Evolutionary conservation across 1,284 basidiomycete species (phyloP).

Genomic region (Mycena sp.): DNA sequence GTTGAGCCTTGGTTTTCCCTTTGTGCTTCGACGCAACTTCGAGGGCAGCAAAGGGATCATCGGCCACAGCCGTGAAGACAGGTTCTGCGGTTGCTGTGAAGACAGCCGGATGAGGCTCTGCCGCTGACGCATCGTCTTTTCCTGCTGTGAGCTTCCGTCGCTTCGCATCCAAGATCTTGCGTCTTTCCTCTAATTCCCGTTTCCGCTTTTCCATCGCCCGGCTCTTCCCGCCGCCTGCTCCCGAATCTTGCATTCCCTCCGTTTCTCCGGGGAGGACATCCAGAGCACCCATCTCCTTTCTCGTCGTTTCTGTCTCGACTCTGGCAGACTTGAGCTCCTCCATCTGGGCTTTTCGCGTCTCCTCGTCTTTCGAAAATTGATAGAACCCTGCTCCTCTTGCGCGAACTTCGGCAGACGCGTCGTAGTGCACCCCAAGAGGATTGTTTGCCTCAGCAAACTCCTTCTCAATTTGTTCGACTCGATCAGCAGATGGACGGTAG

Average conservation of each 20-base stretch:
- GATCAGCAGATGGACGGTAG: constrained; percentile 86
- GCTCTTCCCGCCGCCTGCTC: constrained; percentile 43
- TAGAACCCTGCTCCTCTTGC: constrained; percentile 92
- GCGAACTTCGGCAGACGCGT: constrained; percentile 84
- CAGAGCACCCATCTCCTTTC: constrained; percentile 69
- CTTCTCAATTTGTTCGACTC: constrained; percentile 80
- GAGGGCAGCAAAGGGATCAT: constrained; percentile 62
- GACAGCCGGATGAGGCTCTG: constrained; percentile 1
- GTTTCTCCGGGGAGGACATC: constrained; percentile 71
- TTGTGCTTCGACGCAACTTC: constrained; percentile 51
- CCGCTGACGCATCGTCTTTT: constrained; percentile 24
- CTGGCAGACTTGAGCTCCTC: constrained; percentile 76
- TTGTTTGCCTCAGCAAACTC: constrained; percentile 79
- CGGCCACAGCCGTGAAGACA: constrained; percentile 15
- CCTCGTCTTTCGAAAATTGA: constrained; percentile 87
- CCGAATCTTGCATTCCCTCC: constrained; percentile 67
- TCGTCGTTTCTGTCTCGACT: constrained; percentile 76
- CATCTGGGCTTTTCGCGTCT: constrained; percentile 81
- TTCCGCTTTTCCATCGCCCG: constrained; percentile 82
- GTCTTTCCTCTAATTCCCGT: constrained; percentile 81
- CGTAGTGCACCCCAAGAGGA: constrained; percentile 84
- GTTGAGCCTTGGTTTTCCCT: constrained; percentile 42
- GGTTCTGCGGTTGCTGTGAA: constrained; percentile 3
- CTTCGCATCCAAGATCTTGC: constrained; percentile 83
- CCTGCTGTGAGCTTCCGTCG: constrained; percentile 66